Evolutionary conservation across 208 protist genomes (phyloP).

Genomic region (Leishmania aethiopica): DNA sequence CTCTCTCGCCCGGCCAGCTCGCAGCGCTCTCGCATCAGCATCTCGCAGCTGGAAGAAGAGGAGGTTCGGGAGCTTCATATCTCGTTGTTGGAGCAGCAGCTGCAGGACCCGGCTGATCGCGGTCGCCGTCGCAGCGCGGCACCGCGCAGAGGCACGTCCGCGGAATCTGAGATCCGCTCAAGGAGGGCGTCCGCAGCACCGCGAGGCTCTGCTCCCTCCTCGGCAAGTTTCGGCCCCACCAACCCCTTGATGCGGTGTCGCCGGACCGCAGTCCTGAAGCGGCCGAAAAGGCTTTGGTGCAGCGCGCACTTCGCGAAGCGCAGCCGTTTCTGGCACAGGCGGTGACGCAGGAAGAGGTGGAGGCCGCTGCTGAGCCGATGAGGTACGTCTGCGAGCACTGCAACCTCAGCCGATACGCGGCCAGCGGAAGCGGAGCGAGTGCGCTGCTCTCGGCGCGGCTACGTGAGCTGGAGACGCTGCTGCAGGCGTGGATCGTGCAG

Average conservation of each 20-base stretch:
- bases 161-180: neutral
- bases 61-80: slow-evolving; percentile 6
- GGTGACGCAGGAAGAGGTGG: slow-evolving; percentile 19
- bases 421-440: neutral
- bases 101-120: neutral
- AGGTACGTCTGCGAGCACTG: slow-evolving; percentile 21
- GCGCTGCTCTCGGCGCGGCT: slow-evolving; percentile 24
- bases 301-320: slow-evolving; percentile 9
- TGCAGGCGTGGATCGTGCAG: slow-evolving; percentile 19
- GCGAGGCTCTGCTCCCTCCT: neutral
- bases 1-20: slow-evolving; percentile 6
- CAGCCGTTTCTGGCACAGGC: slow-evolving; percentile 4
- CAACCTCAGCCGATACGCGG: slow-evolving; percentile 16
- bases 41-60: slow-evolving; percentile 12
- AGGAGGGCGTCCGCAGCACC: slow-evolving; percentile 8
- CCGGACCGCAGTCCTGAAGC: slow-evolving; percentile 1
- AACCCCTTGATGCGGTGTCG: slow-evolving; percentile 7
- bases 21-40: slow-evolving; percentile 7
- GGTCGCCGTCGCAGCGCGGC: neutral
- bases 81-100: slow-evolving; percentile 1
- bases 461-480: slow-evolving; percentile 9
- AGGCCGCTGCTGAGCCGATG: slow-evolving; percentile 16
- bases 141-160: neutral
- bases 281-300: slow-evolving; percentile 10
- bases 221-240: neutral